A percentile compares a stretch with the other conserved stretches of the same genome.
Evolutionary conservation across 2,329 filamentous ascomycete species (phyloP).

Genomic region (Fusarium nygamai): DNA sequence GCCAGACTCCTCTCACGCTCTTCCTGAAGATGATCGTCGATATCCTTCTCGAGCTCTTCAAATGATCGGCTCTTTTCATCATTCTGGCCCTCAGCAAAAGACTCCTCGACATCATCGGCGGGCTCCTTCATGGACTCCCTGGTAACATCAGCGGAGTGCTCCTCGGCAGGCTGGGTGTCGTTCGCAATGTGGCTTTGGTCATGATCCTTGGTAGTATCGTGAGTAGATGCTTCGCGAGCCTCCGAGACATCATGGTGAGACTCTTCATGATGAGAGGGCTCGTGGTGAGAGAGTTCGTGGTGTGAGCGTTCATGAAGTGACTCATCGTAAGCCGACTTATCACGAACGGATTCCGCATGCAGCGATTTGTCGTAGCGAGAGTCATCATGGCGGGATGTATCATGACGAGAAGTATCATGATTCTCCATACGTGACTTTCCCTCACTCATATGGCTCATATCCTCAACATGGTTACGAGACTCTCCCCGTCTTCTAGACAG

Average conservation of each 20-base stretch:
- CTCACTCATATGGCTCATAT: constrained; percentile 13
- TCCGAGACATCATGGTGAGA: background rate
- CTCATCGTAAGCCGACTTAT: constrained; percentile 7
- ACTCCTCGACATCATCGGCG: background rate
- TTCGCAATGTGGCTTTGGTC: constrained; percentile 2
- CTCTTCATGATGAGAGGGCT: constrained; percentile 3
- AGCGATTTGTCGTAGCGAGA: constrained; percentile 9
- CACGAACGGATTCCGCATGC: constrained; percentile 12
- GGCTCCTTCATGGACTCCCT: constrained; percentile 5
- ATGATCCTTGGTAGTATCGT: background rate
- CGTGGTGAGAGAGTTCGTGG: background rate
- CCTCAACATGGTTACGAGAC: constrained; percentile 5
- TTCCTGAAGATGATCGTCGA: constrained; percentile 33
- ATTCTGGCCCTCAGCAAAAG: background rate
- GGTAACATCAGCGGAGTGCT: constrained; percentile 4
- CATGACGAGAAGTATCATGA: background rate
- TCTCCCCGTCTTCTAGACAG: constrained; percentile 26
- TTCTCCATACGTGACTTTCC: constrained; percentile 17
- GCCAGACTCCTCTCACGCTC: constrained; percentile 32
- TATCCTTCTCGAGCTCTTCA: constrained; percentile 35
- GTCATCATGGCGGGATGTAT: constrained; percentile 3
- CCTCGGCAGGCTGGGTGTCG: background rate
- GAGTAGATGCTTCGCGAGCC: background rate
- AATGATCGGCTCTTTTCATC: constrained; percentile 22
- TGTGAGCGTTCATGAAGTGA: constrained; percentile 1